These are phyloP conservation scores for Lactuca sativa DNA, from an alignment of 129 eudicot species.

Conservation along the genomic window DNA sequence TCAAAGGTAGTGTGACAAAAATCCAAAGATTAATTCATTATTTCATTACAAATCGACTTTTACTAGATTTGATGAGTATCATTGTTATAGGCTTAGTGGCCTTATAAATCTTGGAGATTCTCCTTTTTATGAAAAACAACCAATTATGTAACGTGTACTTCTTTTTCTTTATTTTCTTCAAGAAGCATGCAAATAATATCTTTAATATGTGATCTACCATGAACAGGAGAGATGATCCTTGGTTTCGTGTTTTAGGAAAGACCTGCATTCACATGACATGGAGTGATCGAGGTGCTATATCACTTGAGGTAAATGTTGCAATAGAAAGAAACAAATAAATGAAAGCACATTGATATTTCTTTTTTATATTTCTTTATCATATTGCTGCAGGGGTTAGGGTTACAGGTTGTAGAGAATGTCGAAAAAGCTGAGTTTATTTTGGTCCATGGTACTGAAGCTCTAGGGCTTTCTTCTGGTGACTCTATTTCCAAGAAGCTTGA, in stretches of 20 bases:
- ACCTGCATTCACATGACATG: conserved; percentile 95
- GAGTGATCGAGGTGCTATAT: conserved; percentile 89
- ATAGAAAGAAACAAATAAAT: no score
- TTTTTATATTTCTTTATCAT: background rate
- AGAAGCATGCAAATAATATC: background rate
- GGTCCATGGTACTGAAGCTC: conserved; percentile 97
- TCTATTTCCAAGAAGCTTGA: conserved; percentile 53
- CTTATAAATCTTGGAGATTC: background rate
- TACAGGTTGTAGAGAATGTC: conserved; percentile 71
- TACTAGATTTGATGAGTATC: background rate
- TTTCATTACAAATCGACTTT: background rate
- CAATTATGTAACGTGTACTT: background rate
- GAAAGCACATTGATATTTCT: no score
- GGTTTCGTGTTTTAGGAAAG: conserved; percentile 81
- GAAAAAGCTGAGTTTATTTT: conserved; percentile 82
- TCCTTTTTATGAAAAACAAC: background rate
- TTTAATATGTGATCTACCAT: conserved; percentile 3
- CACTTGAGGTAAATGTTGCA: conserved; percentile 62
- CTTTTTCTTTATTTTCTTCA: background rate
- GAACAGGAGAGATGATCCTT: conserved; percentile 82
- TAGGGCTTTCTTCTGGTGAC: conserved; percentile 86
- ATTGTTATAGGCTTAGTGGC: background rate
- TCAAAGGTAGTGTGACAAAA: conserved; percentile 43
- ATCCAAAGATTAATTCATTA: background rate
- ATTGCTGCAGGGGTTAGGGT: conserved; percentile 68